Base-by-base conservation (phyloP, 1,284 basidiomycete genomes). In the Porphyrellus sp. region DNA sequence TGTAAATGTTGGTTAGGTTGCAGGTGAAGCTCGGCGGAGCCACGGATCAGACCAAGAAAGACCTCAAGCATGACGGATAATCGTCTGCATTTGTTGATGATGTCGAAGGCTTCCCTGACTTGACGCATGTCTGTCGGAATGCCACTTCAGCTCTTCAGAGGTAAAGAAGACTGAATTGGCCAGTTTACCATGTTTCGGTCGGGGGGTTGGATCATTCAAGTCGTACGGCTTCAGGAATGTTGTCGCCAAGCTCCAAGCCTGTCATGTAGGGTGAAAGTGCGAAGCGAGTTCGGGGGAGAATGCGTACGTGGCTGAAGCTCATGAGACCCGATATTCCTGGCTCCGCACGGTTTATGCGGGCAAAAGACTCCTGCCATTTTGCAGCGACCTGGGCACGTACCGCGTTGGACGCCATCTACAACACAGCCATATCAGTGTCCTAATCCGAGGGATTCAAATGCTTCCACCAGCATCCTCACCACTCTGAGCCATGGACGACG, bases 361-460 rank as follows among this genome's bases (percentile, higher is more conserved):
- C 69, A 63, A 89, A 88, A 0, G 83, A 75, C 27, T 83, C 78
- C 57, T 86, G 82, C 86, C 86, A 89, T 71, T 86, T 86, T 5
- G 78, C 72, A n/a, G 78, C 77, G 5, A 86, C 81, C 59, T 86
- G 83, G 2, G 77, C 74, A 34, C 76, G 76, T 18, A 85, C 69
- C 27, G 81, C 81, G 51, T 77, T 74, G 2, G 80, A 80, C 20
- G 77, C 75, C 80, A 81, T 82, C 23, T 30, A 13, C 8, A 24
- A 33, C 55, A 65, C 61, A 63, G 65, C 67, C 63, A 69, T 58
- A 27, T 12, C 11, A 8, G 23, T n/a, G 11, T 34, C n/a, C 33
- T 15, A 15, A 31, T 31, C 30, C 30, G 30, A 15, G 9, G 30
- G 11, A 31, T 31, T 15, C 9, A 15, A 7, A 31, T 34, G 33